Conservation (phyloP, 192 early-diverging fungal species). For the Coemansia sp. region DNA sequence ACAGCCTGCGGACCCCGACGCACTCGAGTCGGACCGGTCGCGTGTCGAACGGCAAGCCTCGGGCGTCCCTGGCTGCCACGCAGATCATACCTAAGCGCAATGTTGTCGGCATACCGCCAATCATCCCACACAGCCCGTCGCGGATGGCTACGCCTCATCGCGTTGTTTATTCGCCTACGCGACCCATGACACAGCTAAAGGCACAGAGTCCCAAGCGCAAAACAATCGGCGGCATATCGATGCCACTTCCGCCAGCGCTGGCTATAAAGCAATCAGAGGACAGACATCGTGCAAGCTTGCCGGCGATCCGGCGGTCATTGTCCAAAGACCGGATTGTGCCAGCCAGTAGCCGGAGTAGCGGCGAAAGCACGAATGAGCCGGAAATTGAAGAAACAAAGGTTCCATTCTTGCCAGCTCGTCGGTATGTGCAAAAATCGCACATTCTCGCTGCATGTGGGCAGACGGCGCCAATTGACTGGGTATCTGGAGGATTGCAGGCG, state of each 20-base stretch:
- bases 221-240: neutral
- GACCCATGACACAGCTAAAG: conserved; percentile 15
- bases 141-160: conserved; percentile 46
- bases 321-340: neutral
- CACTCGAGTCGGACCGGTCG: neutral
- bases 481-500: conserved; percentile 32
- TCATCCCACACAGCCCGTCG: conserved; percentile 27
- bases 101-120: neutral
- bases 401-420: conserved; percentile 49
- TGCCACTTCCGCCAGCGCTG: neutral
- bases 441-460: conserved; percentile 50
- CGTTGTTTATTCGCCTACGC: conserved; percentile 41
- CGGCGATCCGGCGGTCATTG: neutral
- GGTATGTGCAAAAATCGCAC: conserved; percentile 46
- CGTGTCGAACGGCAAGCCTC: neutral
- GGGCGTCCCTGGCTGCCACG: neutral
- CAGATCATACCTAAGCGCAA: neutral
- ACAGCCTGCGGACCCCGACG: neutral
- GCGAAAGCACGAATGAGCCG: conserved; percentile 17
- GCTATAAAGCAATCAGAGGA: neutral
- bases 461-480: conserved; percentile 52
- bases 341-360: conserved; percentile 6
- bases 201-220: conserved; percentile 2
- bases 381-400: conserved; percentile 47
- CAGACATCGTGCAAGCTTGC: conserved; percentile 5